phyloP scores from a whole-genome alignment of 1,139 yeast species.

The Hanseniaspora gamundiae region DNA sequence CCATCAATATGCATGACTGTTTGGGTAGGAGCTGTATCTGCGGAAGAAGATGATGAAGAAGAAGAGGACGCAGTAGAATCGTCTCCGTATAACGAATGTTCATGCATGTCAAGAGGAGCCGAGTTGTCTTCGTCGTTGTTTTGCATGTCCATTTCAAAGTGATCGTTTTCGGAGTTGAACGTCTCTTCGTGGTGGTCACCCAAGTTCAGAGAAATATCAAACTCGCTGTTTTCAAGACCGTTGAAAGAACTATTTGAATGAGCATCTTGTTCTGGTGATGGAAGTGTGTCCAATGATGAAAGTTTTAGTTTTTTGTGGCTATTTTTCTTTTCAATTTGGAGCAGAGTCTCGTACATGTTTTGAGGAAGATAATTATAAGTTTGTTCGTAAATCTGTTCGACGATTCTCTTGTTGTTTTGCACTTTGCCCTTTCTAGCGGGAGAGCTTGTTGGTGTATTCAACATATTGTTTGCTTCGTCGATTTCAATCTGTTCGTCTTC shows the following conservation, averaged over 20 bases:
- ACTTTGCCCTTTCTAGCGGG: slow-evolving; percentile 2
- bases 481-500: slow-evolving; percentile 18
- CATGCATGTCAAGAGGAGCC: not conserved
- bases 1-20: slow-evolving; percentile 15
- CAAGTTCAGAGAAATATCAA: slow-evolving; percentile 1
- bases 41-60: too few species aligned
- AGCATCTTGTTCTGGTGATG: not conserved
- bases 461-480: not conserved
- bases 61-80: too few species aligned
- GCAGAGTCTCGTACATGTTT: not conserved
- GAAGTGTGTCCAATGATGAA: not conserved
- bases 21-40: slow-evolving; percentile 8
- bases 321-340: not conserved
- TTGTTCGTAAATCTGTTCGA: slow-evolving; percentile 5
- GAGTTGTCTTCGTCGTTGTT: not conserved
- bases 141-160: not conserved
- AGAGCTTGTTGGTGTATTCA: slow-evolving; percentile 6
- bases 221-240: not conserved
- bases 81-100: not conserved
- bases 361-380: not conserved
- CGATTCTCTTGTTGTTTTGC: slow-evolving; percentile 3
- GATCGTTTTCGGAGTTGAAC: not conserved
- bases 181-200: not conserved
- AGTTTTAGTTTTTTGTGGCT: not conserved
- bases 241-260: not conserved